These are phyloP conservation scores for Paxillus involutus DNA, from an alignment of 768 basidiomycete genomes.

Conservation along the genomic window DNA sequence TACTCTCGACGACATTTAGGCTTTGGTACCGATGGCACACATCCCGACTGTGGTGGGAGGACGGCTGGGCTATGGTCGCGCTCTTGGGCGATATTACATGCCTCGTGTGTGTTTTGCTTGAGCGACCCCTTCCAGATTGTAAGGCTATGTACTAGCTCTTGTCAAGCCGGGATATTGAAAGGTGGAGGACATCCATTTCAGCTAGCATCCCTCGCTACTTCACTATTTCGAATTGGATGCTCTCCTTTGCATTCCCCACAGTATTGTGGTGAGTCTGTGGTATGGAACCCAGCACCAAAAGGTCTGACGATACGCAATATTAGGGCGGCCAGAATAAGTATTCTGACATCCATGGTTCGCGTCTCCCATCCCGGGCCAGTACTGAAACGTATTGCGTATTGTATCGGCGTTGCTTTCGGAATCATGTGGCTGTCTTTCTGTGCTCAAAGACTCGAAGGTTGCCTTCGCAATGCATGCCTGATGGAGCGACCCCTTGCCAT, in stretches of 20 bases:
- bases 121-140: slow-evolving; percentile 10
- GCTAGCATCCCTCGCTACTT: slow-evolving; percentile 7
- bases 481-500: slow-evolving; percentile 6
- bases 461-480: slow-evolving; percentile 7
- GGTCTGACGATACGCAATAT: background rate
- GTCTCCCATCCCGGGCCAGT: slow-evolving; percentile 16
- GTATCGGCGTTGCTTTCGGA: slow-evolving; percentile 15
- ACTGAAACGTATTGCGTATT: slow-evolving; percentile 2
- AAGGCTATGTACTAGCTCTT: background rate
- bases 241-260: slow-evolving; percentile 17
- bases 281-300: background rate
- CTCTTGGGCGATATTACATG: slow-evolving; percentile 12
- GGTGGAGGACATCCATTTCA: background rate
- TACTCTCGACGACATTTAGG: slow-evolving; percentile 23
- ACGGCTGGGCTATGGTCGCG: slow-evolving; percentile 19
- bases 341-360: slow-evolving; percentile 22
- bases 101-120: slow-evolving; percentile 4
- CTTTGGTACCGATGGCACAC: slow-evolving; percentile 20
- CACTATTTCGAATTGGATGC: slow-evolving; percentile 7
- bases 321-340: slow-evolving; percentile 26
- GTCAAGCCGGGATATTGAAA: background rate
- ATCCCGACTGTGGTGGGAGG: slow-evolving; percentile 26
- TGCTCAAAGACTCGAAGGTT: slow-evolving; percentile 9
- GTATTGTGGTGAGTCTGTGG: slow-evolving; percentile 9
- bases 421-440: slow-evolving; percentile 8